Base-by-base conservation (phyloP, 768 basidiomycete genomes). In the Collybia sordida region DNA sequence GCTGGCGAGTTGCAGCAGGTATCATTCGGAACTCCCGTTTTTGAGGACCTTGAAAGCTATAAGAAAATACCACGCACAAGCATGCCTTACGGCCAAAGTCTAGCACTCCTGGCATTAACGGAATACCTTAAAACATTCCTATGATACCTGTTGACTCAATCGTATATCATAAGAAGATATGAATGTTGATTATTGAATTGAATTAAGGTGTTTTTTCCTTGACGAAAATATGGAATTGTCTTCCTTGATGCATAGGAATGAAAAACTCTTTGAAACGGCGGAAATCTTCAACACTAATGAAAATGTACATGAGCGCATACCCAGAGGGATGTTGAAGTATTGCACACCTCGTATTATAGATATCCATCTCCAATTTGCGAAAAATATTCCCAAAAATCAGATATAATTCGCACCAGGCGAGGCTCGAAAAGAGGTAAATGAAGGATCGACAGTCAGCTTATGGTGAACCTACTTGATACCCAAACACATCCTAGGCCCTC, bases 1-100 rank as follows among this genome's bases (percentile, higher is more conserved):
- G 61, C 65, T 27, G 79, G 79, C 23, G 77, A 80, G 59, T 64
- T 80, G 59, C 57, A 63, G 57, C 65, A 74, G 43, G 73, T 75
- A 42, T 79, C 77, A 5, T 81, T 80, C 54, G 80, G 80, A 22
- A 81, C 79, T 5, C 79, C 74, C 3, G 78, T 81, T 35, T 80
- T 80, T 42, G 60, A 70, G 41, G 61, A 74, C 48, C 55, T 74
- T 23, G 73, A 80, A 42, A 73, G 69, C 47, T 81, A 80, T 60
- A 76, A 73, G 57, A 65, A 71, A 39, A 72, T 81, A 38, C 71
- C 74, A n/a, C 64, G 79, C 57, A 82, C 80, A 19, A 73, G 75
- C 44, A 81, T 81, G 79, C 79, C 79, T 11, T 81, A 81, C 55
- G 79, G 81, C 12, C 79, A 80, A 57, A 77, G 76, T 50, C 62